Conservation (phyloP, 495 filamentous ascomycete species). For the Apiosordaria backusii region DNA sequence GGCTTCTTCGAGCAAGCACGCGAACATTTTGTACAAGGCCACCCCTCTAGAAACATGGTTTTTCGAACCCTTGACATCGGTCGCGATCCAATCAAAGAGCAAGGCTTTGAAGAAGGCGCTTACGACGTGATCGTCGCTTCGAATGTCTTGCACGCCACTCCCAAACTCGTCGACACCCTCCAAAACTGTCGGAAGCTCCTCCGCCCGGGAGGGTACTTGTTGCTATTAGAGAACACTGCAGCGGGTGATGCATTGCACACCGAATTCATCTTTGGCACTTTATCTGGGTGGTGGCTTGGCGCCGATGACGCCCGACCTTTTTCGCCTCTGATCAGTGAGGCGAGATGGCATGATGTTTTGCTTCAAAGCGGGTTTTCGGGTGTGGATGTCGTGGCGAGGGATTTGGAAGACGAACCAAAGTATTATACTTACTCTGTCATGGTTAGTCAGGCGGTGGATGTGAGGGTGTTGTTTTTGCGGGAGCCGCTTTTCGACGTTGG, state of each 20-base stretch:
- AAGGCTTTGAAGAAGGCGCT: slow-evolving; percentile 45
- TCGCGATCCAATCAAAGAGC: slow-evolving; percentile 38
- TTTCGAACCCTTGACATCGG: slow-evolving; percentile 49
- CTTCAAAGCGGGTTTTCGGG: neutral
- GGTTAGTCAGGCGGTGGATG: neutral
- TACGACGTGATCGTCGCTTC: slow-evolving; percentile 56
- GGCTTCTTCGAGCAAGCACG: slow-evolving; percentile 50
- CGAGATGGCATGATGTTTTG: neutral
- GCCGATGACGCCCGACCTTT: neutral
- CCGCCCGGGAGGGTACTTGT: neutral
- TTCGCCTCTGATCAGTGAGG: neutral
- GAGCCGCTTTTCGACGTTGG: neutral
- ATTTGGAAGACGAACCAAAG: neutral
- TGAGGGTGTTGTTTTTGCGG: neutral
- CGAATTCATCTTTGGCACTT: neutral
- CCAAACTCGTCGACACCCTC: neutral
- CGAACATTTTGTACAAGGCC: slow-evolving; percentile 38
- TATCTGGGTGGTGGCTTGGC: neutral
- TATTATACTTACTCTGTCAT: neutral
- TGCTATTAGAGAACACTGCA: neutral
- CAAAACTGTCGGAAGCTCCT: neutral
- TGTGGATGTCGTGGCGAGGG: neutral
- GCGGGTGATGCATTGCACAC: neutral
- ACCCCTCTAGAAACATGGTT: slow-evolving; percentile 33
- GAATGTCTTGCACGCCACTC: slow-evolving; percentile 34